phyloP scores from a whole-genome alignment of 495 filamentous ascomycete genomes.

The Pyrenula massariospora region DNA sequence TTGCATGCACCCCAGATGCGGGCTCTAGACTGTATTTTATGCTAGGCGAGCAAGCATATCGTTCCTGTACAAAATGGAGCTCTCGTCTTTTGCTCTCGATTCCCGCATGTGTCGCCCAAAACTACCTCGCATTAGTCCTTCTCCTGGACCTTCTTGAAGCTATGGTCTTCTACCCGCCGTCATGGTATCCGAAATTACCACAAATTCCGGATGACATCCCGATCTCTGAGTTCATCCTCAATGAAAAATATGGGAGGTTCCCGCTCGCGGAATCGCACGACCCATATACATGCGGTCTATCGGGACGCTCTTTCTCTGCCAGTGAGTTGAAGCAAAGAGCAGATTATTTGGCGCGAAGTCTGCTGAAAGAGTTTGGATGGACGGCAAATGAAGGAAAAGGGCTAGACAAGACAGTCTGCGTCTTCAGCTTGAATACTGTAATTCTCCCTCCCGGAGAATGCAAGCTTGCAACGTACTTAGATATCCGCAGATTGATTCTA shows the following conservation, averaged over 20 bases:
- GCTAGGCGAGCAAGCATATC: no score
- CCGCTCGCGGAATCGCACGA: constrained; percentile 51
- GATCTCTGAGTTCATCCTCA: constrained; percentile 68
- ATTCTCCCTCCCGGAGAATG: no score
- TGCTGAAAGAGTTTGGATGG: constrained; percentile 68
- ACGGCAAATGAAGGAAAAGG: constrained; percentile 60
- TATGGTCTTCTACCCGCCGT: constrained; percentile 73
- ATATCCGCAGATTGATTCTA: constrained; percentile 57
- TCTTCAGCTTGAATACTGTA: constrained; percentile 77
- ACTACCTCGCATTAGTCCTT: no score
- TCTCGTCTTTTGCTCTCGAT: no score
- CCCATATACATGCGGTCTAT: constrained; percentile 74
- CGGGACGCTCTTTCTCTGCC: constrained; percentile 58
- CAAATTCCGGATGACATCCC: constrained; percentile 66
- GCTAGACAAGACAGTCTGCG: constrained; percentile 74
- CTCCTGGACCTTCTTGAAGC: no score
- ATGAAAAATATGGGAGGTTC: constrained; percentile 58
- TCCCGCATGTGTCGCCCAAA: no score
- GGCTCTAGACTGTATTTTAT: no score
- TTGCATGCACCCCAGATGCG: no score
- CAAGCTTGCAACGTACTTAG: background rate
- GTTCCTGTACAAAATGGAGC: no score
- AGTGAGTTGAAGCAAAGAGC: constrained; percentile 55
- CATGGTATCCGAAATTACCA: constrained; percentile 56
- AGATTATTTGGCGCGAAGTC: constrained; percentile 54